These are phyloP conservation scores for Trichoderma polysporum DNA, from an alignment of 2,329 filamentous ascomycete genomes.

Conservation along the genomic window DNA sequence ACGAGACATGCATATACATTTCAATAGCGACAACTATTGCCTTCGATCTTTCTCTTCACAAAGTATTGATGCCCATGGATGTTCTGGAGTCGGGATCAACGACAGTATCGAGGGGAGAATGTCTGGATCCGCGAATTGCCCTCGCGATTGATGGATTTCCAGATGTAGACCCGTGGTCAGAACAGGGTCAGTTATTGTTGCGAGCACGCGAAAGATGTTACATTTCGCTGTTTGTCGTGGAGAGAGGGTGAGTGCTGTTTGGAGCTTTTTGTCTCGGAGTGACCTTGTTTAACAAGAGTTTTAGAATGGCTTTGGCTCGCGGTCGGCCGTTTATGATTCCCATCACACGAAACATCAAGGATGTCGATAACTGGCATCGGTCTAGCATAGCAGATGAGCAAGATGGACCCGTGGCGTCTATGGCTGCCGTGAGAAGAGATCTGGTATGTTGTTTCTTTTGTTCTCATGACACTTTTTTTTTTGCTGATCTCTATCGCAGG, in stretches of 20 bases:
- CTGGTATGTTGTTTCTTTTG: slow-evolving; percentile 42
- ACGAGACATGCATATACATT: slow-evolving; percentile 71
- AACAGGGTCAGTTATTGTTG: slow-evolving; percentile 60
- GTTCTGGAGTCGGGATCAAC: slow-evolving; percentile 45
- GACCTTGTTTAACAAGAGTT: neutral
- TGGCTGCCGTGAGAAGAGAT: slow-evolving; percentile 67
- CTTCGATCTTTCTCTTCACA: slow-evolving; percentile 68
- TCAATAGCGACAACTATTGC: slow-evolving; percentile 69
- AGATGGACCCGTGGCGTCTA: slow-evolving; percentile 70
- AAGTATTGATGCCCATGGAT: slow-evolving; percentile 59
- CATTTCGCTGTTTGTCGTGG: slow-evolving; percentile 70
- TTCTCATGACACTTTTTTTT: neutral
- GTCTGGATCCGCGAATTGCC: slow-evolving; percentile 65
- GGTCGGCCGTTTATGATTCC: slow-evolving; percentile 69
- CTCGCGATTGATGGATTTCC: slow-evolving; percentile 67
- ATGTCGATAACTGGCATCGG: slow-evolving; percentile 68
- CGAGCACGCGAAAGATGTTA: slow-evolving; percentile 67
- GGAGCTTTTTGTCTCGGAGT: neutral
- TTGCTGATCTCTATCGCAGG: slow-evolving; percentile 34
- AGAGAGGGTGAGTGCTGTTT: slow-evolving; percentile 54
- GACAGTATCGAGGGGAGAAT: slow-evolving; percentile 62
- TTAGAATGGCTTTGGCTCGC: slow-evolving; percentile 64
- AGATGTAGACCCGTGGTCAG: slow-evolving; percentile 60
- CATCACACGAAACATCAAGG: slow-evolving; percentile 62
- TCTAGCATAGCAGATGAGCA: slow-evolving; percentile 62